These are phyloP conservation scores for Saccharum hybrid DNA, from an alignment of 202 grass and related monocot species.

Conservation along the genomic window DNA sequence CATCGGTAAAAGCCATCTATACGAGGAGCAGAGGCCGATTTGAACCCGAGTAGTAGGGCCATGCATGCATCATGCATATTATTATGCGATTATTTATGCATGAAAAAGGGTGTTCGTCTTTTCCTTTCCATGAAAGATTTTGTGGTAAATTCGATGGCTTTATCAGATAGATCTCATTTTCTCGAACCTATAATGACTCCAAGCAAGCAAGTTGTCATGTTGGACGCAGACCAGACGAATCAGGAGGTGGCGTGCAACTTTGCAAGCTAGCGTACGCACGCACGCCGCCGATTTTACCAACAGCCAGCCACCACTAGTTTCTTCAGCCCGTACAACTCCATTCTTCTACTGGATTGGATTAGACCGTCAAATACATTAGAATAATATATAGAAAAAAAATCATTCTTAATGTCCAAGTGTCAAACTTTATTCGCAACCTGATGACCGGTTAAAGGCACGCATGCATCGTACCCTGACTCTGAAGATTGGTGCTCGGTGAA, in stretches of 20 bases:
- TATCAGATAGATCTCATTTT: conserved; percentile 6
- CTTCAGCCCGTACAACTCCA: background rate
- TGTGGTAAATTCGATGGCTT: background rate
- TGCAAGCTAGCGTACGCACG: background rate
- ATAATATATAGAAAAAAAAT: background rate
- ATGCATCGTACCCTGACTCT: conserved; percentile 15
- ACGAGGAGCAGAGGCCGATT: background rate
- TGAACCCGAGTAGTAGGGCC: background rate
- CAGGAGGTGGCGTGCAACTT: background rate
- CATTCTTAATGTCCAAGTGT: background rate
- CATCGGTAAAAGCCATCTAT: conserved; percentile 17
- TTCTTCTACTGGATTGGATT: background rate
- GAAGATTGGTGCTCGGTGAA: background rate
- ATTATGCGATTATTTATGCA: background rate
- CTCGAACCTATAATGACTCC: background rate
- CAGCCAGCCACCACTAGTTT: background rate
- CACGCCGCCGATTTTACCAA: background rate
- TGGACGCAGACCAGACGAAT: conserved; percentile 1
- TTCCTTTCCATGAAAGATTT: background rate
- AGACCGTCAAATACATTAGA: background rate
- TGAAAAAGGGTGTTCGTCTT: conserved; percentile 11
- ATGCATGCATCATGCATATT: background rate
- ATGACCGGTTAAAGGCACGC: background rate
- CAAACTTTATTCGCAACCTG: background rate
- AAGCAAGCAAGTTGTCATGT: background rate